Evolutionary conservation across 192 early-diverging fungal species (phyloP).

Genomic region (Entomortierella chlamydospora): DNA sequence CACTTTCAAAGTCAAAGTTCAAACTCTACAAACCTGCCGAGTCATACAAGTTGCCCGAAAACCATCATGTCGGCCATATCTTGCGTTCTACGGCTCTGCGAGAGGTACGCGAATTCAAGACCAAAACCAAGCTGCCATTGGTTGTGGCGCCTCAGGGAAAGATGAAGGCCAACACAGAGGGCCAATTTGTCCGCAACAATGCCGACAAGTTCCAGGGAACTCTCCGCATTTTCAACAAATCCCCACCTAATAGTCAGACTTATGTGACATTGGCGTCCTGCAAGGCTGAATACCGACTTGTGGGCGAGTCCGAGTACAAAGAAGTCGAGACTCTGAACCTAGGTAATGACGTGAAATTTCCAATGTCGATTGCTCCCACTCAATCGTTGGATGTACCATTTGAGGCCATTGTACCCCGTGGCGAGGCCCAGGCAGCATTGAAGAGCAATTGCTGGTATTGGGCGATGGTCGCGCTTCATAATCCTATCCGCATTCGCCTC

Average conservation of each 20-base stretch:
- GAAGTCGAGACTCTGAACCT: slow-evolving; percentile 31
- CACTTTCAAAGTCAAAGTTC: slow-evolving; percentile 44
- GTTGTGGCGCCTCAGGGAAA: slow-evolving; percentile 36
- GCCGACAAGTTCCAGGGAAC: slow-evolving; percentile 59
- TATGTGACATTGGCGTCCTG: slow-evolving; percentile 40
- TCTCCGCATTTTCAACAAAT: slow-evolving; percentile 59
- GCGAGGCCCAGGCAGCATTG: slow-evolving; percentile 30
- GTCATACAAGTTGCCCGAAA: slow-evolving; percentile 53
- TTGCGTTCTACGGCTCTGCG: slow-evolving; percentile 37
- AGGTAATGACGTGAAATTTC: slow-evolving; percentile 41
- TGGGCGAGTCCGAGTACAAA: slow-evolving; percentile 56
- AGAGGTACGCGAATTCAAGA: slow-evolving; percentile 49
- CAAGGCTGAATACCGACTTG: slow-evolving; percentile 55
- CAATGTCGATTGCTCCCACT: slow-evolving; percentile 43
- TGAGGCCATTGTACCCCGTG: slow-evolving; percentile 50
- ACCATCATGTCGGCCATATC: slow-evolving; percentile 36
- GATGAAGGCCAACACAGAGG: slow-evolving; percentile 51
- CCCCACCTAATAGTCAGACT: slow-evolving; percentile 35
- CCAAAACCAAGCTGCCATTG: slow-evolving; percentile 28
- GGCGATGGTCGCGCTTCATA: slow-evolving; percentile 56
- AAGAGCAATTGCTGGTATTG: slow-evolving; percentile 54
- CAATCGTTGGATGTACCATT: slow-evolving; percentile 50
- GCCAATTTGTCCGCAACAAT: slow-evolving; percentile 38
- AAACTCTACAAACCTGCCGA: slow-evolving; percentile 52
- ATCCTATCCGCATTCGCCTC: slow-evolving; percentile 58